These are phyloP conservation scores for Pseudogymnoascus pannorum DNA, from an alignment of 2,329 filamentous ascomycete species.

Conservation along the genomic window DNA sequence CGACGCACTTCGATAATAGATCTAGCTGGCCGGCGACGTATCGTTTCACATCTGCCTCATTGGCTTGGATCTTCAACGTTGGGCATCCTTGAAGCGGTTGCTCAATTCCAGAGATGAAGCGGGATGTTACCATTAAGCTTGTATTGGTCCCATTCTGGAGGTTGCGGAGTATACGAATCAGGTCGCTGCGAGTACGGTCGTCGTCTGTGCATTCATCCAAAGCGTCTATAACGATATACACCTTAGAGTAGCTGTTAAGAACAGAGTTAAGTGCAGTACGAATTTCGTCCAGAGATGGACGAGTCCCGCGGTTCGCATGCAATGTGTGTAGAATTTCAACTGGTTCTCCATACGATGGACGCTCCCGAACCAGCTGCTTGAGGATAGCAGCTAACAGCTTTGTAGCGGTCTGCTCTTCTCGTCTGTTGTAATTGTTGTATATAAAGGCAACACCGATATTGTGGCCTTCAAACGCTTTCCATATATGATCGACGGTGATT, in stretches of 20 bases:
- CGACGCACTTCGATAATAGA: neutral
- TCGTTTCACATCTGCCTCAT: neutral
- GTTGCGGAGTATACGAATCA: neutral
- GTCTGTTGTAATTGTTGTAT: constrained; percentile 30
- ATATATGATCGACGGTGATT: neutral
- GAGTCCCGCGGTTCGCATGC: neutral
- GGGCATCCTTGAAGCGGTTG: constrained; percentile 40
- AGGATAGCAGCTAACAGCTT: constrained; percentile 21
- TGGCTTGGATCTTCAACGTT: neutral
- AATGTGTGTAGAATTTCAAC: neutral
- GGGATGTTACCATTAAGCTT: neutral
- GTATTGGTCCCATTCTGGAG: neutral
- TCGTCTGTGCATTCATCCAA: constrained; percentile 16
- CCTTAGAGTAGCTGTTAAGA: constrained; percentile 13
- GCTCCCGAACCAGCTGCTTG: constrained; percentile 22
- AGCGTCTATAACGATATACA: constrained; percentile 18
- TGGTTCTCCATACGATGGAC: neutral
- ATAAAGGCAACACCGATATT: constrained; percentile 29
- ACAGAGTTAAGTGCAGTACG: constrained; percentile 14
- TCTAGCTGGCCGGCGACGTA: neutral
- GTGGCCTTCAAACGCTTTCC: neutral
- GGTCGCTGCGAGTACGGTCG: neutral
- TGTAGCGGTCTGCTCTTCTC: constrained; percentile 22
- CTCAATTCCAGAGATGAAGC: constrained; percentile 46
- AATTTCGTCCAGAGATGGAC: constrained; percentile 13